Evolutionary conservation across 2,329 filamentous ascomycete genomes (phyloP).

Genomic region (Apiospora hydei): DNA sequence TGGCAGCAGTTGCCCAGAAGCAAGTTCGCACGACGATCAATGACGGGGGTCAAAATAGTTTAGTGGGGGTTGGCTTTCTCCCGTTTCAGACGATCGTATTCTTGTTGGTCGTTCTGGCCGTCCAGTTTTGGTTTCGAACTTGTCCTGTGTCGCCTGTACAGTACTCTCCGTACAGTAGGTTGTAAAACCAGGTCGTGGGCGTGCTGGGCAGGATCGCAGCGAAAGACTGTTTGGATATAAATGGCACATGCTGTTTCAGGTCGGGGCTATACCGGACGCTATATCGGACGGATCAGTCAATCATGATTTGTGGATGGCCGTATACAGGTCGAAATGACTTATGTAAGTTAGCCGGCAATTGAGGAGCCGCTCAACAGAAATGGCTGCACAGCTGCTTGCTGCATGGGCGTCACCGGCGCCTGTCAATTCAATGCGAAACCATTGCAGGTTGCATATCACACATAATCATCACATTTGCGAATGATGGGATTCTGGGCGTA

Average conservation of each 20-base stretch:
- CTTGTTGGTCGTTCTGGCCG: neutral
- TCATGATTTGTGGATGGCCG: neutral
- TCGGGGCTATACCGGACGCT: constrained; percentile 15
- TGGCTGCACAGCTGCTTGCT: neutral
- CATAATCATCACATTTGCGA: neutral
- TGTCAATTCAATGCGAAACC: neutral
- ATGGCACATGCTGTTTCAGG: constrained; percentile 7
- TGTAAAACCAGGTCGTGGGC: neutral
- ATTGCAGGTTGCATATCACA: constrained; percentile 1
- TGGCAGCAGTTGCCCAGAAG: neutral
- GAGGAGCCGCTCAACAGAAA: neutral
- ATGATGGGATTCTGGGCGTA: neutral
- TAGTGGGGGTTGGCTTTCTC: neutral
- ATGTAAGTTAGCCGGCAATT: constrained; percentile 4
- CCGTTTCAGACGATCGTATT: constrained; percentile 7
- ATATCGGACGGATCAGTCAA: neutral
- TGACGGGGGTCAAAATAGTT: neutral
- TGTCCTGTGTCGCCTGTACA: neutral
- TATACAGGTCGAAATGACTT: constrained; percentile 7
- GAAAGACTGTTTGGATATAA: neutral
- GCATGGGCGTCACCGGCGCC: neutral
- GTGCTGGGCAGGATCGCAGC: neutral
- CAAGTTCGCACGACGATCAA: neutral
- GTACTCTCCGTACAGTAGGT: neutral
- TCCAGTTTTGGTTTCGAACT: neutral